Evolutionary conservation across 2,329 filamentous ascomycete genomes (phyloP), one percentile per base, ranked within the genome.

Genomic region (Didymella glomerata): DNA sequence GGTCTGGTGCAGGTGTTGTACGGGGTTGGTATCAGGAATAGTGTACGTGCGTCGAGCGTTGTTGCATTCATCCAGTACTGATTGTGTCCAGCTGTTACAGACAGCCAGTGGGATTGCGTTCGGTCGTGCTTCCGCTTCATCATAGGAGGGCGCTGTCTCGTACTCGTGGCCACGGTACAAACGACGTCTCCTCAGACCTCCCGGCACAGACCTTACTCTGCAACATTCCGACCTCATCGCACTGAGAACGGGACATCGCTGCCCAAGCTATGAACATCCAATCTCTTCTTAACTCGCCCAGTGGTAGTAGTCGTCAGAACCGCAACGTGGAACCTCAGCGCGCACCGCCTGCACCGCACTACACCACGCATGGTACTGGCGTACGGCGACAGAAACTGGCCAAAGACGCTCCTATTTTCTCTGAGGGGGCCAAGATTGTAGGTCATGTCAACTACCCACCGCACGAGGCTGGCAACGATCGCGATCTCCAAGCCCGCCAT

Each of bases 391-490:
- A 83, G 63, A 91, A 88, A 77, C 81, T 88, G 70, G 79, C 84
- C 57, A 92, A 90, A 74, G 87, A 90, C 68, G 84, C 83, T 27
- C 83, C 86, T 0, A 78, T 89, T 8, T 88, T 90, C 72, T 81
- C 82, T 27, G 86, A 85, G 68, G 86, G 85, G 16, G 67, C 64
- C 46, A 83, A 84, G 58, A 81, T 86, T 30, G 86, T 87, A 62
- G 91, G 90, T 3, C 79, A 84, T 27, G 82, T 96, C 66, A 89
- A 89, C 72, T 97, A 89, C 71, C 85, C 84, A 18, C 91, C 93
- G 0, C 89, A 86, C 71, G 91, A 97, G 71, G 80, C 84, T 44
- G 70, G 60, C 18, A 71, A 77, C 14, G 85, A 90, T 63, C 81
- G 84, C 24, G 74, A 80, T 22, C 81, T 90, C 16, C 78, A 83